phyloP scores from a whole-genome alignment of 139 green algal genomes.

The Picochlorum sp. region DNA sequence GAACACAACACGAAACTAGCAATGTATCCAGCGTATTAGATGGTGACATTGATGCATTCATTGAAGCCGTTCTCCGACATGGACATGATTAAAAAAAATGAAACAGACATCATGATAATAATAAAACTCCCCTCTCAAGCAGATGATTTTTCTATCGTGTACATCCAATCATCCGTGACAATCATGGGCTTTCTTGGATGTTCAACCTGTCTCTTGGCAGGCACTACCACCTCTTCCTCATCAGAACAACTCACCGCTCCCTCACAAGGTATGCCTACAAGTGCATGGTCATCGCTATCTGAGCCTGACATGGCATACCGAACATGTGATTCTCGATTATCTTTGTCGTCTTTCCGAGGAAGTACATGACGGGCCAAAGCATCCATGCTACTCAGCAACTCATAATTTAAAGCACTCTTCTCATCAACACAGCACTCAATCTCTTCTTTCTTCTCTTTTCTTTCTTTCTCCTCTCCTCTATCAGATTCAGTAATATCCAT shows the following conservation, averaged over 20 bases:
- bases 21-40: slow-evolving; percentile 68
- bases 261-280: slow-evolving; percentile 5
- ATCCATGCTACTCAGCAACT: not conserved
- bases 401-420: slow-evolving; percentile 1
- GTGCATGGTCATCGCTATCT: slow-evolving; percentile 11
- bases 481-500: not conserved
- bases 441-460: not conserved
- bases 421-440: not conserved
- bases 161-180: slow-evolving; percentile 13
- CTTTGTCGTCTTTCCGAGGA: not conserved
- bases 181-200: not conserved
- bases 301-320: slow-evolving; percentile 7
- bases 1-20: slow-evolving; percentile 57
- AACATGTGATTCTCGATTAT: not conserved
- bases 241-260: slow-evolving; percentile 6
- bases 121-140: not conserved
- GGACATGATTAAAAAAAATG: not conserved
- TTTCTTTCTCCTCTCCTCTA: not conserved
- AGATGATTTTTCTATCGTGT: slow-evolving; percentile 2
- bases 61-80: not conserved
- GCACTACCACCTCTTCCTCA: not conserved
- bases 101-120: too few species aligned
- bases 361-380: not conserved
- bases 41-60: slow-evolving; percentile 45
- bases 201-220: not conserved